Evolutionary conservation across 306 rosid species (phyloP), one percentile per base, ranked within the genome.

Genomic region (Lotus japonicus): DNA sequence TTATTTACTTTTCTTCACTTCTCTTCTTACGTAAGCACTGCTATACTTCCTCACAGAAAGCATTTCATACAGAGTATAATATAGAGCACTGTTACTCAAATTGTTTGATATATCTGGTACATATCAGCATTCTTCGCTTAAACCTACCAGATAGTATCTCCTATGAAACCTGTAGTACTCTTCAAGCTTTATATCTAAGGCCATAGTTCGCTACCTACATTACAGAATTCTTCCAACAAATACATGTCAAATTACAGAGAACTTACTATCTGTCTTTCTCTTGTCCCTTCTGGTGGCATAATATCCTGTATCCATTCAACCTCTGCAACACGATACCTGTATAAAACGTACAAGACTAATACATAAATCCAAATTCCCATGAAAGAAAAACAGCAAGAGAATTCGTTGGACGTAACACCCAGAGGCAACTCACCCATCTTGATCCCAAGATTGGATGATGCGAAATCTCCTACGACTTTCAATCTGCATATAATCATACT

Each of bases 261-360:
- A 77, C 86, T 86, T 79, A 88, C 99, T 19, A 65, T 86, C 28
- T 71, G 78, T 82, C 84, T 89, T 68, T 88, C 97, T 66, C n/a
- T 62, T 64, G 95, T 68, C 66, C 97, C 97, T 81, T 85, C 90
- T 5, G 82, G 68, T 8, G 92, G 90, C 75, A 18, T 68, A 57
- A 75, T 71, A 76, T 94, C 99, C 10, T 84, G 84, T 50, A 85
- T 74, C 97, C 97, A 94, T 81, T 94, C 96, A 68, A 90, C 84
- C 82, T 94, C 90, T 50, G 96, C 97, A 77, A 94, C 90, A 56
- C 99, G 96, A 74, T 94, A 94, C 55, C 99, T 94, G 89, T 46
- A 74, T 26, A 58, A 72, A 71, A 64, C 78, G 68, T 31, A 65
- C 11, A 68, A 56, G 65, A 2, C 36, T 31, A 31, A 31, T 31